A percentile compares a stretch with the other conserved stretches of the same genome.
These are phyloP conservation scores for Colletotrichum somersetense DNA, from an alignment of 2,329 filamentous ascomycete genomes.

Conservation along the genomic window DNA sequence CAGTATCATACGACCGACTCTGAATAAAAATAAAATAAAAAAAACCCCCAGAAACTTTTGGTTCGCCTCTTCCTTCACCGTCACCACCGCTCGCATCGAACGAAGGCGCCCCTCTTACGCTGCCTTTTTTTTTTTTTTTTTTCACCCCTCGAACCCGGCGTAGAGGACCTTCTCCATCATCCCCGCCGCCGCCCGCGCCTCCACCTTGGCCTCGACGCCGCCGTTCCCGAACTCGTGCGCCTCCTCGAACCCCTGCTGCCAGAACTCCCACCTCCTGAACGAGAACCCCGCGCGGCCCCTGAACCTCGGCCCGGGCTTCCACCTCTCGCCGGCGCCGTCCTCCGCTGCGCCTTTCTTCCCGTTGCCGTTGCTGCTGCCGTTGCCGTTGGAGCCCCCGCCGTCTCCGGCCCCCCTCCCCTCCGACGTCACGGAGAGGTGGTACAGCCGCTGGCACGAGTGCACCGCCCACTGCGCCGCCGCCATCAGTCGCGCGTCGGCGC, in stretches of 20 bases:
- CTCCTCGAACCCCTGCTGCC: constrained; percentile 39
- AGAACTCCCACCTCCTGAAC: constrained; percentile 40
- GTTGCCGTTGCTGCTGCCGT: not conserved
- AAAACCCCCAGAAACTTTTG: not conserved
- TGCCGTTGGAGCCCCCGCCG: not conserved
- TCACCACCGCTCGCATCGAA: not conserved
- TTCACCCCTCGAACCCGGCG: constrained; percentile 27
- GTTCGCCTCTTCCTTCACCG: not conserved
- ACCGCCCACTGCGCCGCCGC: constrained; percentile 38
- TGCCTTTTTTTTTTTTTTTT: too few relatives aligned
- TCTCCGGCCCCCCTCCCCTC: not conserved
- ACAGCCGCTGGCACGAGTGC: constrained; percentile 36
- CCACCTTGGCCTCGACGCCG: constrained; percentile 54
- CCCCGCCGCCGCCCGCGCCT: constrained; percentile 56
- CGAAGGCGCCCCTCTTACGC: too few relatives aligned
- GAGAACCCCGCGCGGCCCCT: constrained; percentile 32
- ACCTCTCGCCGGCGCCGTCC: not conserved
- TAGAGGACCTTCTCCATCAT: constrained; percentile 49
- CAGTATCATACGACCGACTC: too few relatives aligned
- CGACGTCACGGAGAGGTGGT: constrained; percentile 35
- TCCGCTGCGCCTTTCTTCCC: not conserved
- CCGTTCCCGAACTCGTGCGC: constrained; percentile 25
- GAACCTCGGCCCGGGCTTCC: constrained; percentile 28
- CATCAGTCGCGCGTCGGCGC: constrained; percentile 31
- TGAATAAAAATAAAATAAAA: too few relatives aligned